phyloP scores from a whole-genome alignment of 2,329 filamentous ascomycete genomes.

The Lasiodiplodia sp. region DNA sequence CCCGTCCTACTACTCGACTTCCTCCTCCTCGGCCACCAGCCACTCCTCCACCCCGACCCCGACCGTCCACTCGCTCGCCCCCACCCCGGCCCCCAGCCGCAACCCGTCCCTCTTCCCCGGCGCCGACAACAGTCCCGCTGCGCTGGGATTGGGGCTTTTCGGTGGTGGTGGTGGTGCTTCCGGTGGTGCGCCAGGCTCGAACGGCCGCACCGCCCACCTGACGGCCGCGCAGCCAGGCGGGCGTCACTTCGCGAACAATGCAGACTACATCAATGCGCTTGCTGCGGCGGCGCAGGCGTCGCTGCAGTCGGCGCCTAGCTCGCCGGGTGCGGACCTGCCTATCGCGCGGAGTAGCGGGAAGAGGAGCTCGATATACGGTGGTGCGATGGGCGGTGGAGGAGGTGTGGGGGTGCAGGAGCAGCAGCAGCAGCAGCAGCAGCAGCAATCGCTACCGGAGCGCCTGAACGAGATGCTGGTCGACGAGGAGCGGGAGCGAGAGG shows the following conservation, averaged over 20 bases:
- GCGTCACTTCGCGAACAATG: slow-evolving; percentile 1
- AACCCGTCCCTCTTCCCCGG: slow-evolving; percentile 16
- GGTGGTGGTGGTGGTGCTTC: no score
- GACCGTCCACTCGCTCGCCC: not conserved
- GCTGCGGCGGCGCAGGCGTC: slow-evolving; percentile 25
- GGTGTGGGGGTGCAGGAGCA: not conserved
- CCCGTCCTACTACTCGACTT: not conserved
- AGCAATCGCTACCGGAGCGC: not conserved
- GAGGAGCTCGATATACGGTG: not conserved
- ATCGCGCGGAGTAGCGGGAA: slow-evolving; percentile 7
- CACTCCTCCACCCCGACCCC: not conserved
- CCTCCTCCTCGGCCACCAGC: not conserved
- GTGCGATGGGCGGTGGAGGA: not conserved
- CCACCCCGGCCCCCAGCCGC: slow-evolving; percentile 20
- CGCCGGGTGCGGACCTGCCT: slow-evolving; percentile 13
- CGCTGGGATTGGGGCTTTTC: no score
- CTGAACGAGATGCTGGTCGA: not conserved
- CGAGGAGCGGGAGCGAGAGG: not conserved
- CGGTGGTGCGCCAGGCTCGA: no score
- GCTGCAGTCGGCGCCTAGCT: slow-evolving; percentile 12
- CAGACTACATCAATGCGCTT: slow-evolving; percentile 19
- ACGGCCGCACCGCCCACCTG: not conserved
- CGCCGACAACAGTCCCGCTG: not conserved
- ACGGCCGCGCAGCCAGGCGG: not conserved
- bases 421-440: not conserved